Percentiles rank a stretch among this genome's conserved stretches.
These are phyloP conservation scores for Yamadazyma sp. DNA, from an alignment of 805 yeast genomes.

Conservation along the genomic window DNA sequence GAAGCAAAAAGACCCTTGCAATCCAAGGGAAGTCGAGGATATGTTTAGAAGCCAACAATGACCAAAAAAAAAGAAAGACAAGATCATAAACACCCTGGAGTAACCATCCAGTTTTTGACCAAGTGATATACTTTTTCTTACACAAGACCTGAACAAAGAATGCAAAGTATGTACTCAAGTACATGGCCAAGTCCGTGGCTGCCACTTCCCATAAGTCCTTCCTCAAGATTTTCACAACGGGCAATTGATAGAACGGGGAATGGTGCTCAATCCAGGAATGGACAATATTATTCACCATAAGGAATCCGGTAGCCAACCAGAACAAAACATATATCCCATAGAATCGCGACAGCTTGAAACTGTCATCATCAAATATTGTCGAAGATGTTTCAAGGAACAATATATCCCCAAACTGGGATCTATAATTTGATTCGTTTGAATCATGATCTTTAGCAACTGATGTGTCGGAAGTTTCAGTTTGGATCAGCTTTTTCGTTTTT, in stretches of 20 bases:
- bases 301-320: slow-evolving; percentile 67
- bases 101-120: slow-evolving; percentile 67
- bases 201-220: slow-evolving; percentile 68
- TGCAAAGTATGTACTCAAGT: slow-evolving; percentile 61
- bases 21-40: slow-evolving; percentile 76
- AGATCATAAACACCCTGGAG: slow-evolving; percentile 59
- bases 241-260: slow-evolving; percentile 48
- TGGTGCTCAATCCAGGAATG: slow-evolving; percentile 48
- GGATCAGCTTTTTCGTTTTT: slow-evolving; percentile 7
- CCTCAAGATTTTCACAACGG: slow-evolving; percentile 56
- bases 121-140: slow-evolving; percentile 44
- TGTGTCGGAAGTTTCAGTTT: slow-evolving; percentile 13
- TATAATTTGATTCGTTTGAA: slow-evolving; percentile 18
- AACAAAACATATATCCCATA: slow-evolving; percentile 79
- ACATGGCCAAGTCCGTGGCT: slow-evolving; percentile 73
- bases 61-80: slow-evolving; percentile 50
- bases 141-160: slow-evolving; percentile 59
- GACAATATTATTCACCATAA: slow-evolving; percentile 52
- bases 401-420: slow-evolving; percentile 57
- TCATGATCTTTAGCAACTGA: too few species aligned
- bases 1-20: slow-evolving; percentile 76
- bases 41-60: slow-evolving; percentile 51
- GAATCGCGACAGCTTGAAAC: slow-evolving; percentile 49
- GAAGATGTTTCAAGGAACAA: slow-evolving; percentile 40
- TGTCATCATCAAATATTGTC: slow-evolving; percentile 54